Evolutionary conservation across 2,329 filamentous ascomycete genomes (phyloP).

Genomic region (Neonectria neomacrospora): DNA sequence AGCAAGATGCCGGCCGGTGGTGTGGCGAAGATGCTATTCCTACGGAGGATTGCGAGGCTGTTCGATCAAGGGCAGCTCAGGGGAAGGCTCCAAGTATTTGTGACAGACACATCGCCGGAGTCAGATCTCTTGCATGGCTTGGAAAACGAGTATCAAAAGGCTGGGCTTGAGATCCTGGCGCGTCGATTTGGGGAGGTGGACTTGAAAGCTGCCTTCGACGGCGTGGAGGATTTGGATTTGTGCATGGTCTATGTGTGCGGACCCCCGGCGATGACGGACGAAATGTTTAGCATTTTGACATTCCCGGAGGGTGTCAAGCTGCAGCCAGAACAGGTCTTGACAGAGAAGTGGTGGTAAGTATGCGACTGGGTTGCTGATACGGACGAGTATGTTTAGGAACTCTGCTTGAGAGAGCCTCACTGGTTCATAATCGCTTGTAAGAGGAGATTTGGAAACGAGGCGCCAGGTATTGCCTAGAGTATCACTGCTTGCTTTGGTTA

Average conservation of each 20-base stretch:
- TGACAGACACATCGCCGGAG: conserved; percentile 49
- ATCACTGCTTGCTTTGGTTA: conserved; percentile 29
- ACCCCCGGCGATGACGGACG: conserved; percentile 75
- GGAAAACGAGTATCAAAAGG: not conserved
- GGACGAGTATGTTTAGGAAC: too few species aligned
- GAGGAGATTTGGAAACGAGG: not conserved
- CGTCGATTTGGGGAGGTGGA: conserved; percentile 58
- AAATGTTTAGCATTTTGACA: conserved; percentile 63
- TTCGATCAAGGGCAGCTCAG: conserved; percentile 52
- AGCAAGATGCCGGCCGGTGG: conserved; percentile 52
- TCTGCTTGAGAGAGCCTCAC: not conserved
- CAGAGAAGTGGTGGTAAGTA: conserved; percentile 72
- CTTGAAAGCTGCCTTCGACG: conserved; percentile 52
- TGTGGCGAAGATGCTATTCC: conserved; percentile 59
- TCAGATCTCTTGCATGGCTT: not conserved
- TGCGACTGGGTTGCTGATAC: not conserved
- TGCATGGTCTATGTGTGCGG: conserved; percentile 75
- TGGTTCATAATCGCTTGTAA: not conserved
- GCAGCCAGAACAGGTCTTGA: conserved; percentile 60
- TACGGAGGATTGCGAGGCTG: conserved; percentile 57
- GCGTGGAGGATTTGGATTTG: conserved; percentile 45
- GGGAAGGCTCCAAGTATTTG: conserved; percentile 59
- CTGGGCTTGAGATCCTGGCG: conserved; percentile 36
- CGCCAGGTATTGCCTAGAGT: conserved; percentile 11
- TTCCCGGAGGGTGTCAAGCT: conserved; percentile 51